Evolutionary conservation across 306 rosid species (phyloP).

Genomic region (Dryas octopetala): DNA sequence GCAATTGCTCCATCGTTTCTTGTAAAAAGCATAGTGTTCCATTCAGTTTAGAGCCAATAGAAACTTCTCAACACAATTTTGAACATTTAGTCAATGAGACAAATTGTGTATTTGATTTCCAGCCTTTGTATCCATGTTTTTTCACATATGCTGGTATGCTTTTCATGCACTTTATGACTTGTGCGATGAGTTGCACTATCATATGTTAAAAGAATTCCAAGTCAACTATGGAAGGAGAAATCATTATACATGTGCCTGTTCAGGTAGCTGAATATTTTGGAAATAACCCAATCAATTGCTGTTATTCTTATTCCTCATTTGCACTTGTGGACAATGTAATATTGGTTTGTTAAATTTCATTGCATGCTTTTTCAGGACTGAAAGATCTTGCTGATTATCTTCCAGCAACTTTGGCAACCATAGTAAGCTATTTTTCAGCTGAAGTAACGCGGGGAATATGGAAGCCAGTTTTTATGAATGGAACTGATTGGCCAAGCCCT

Average conservation of each 20-base stretch:
- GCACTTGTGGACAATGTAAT: conserved; percentile 10
- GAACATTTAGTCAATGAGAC: too few species aligned
- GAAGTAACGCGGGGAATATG: conserved; percentile 96
- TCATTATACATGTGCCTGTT: neutral
- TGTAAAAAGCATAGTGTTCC: neutral
- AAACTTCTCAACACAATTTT: too few species aligned
- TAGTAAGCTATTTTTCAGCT: conserved; percentile 83
- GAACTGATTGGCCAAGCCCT: conserved; percentile 98
- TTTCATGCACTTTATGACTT: neutral
- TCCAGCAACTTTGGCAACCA: conserved; percentile 86
- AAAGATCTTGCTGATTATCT: conserved; percentile 90
- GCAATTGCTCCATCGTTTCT: too few species aligned
- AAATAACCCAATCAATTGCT: neutral
- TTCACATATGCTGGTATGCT: neutral
- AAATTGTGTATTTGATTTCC: too few species aligned
- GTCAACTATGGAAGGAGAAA: neutral
- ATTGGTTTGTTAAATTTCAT: conserved; percentile 20
- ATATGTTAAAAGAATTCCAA: neutral
- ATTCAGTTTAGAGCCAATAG: neutral
- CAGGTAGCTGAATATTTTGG: neutral
- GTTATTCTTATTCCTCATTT: conserved; percentile 8
- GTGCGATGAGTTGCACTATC: neutral
- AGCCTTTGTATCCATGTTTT: neutral
- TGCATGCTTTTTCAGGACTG: conserved; percentile 59
- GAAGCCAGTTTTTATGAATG: conserved; percentile 96